A percentile compares a stretch with the other conserved stretches of the same genome.
phyloP scores from a whole-genome alignment of 23 red algal species.

The Pyropia haitanensis region DNA sequence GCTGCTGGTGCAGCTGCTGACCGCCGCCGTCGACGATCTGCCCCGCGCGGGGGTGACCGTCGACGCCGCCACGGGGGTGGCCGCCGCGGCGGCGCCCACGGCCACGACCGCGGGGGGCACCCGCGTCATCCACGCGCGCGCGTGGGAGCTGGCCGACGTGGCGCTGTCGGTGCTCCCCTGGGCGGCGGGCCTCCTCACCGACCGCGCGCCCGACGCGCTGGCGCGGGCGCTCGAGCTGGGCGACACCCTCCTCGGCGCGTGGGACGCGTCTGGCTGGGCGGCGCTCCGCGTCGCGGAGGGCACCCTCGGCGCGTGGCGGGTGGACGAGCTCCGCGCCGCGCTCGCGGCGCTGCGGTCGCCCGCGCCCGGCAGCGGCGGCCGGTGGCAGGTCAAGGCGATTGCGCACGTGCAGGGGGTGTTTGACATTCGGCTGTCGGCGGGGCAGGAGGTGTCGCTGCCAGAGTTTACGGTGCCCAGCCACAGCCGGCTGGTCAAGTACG shows the following conservation, averaged over 20 bases:
- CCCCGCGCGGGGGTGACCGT: slow-evolving; percentile 17
- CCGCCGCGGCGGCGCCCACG: too few species aligned
- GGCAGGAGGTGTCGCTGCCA: slow-evolving; percentile 6
- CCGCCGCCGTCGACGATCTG: slow-evolving; percentile 36
- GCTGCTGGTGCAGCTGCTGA: slow-evolving; percentile 20
- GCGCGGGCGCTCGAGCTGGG: slow-evolving; percentile 9
- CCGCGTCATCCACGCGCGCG: slow-evolving; percentile 24
- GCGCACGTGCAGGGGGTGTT: slow-evolving; percentile 26
- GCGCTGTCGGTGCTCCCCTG: slow-evolving; percentile 41
- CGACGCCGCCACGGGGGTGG: too few species aligned
- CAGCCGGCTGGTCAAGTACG: slow-evolving; percentile 36
- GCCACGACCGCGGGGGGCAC: too few species aligned
- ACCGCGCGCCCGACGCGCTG: slow-evolving; percentile 21
- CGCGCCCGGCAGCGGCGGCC: neutral
- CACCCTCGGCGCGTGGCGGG: slow-evolving; percentile 8
- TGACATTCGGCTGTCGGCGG: slow-evolving; percentile 7
- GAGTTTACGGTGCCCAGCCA: slow-evolving; percentile 24
- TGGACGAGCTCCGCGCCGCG: slow-evolving; percentile 29
- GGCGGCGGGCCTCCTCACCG: slow-evolving; percentile 10
- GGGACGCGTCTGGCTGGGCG: slow-evolving; percentile 25
- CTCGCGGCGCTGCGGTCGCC: slow-evolving; percentile 12
- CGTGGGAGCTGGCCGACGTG: slow-evolving; percentile 47
- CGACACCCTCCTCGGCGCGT: slow-evolving; percentile 13
- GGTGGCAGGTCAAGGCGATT: slow-evolving; percentile 14
- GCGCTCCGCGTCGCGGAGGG: slow-evolving; percentile 18